These are phyloP conservation scores for Thymus mandschuricus DNA, from an alignment of 257 asterid genomes.

Conservation along the genomic window DNA sequence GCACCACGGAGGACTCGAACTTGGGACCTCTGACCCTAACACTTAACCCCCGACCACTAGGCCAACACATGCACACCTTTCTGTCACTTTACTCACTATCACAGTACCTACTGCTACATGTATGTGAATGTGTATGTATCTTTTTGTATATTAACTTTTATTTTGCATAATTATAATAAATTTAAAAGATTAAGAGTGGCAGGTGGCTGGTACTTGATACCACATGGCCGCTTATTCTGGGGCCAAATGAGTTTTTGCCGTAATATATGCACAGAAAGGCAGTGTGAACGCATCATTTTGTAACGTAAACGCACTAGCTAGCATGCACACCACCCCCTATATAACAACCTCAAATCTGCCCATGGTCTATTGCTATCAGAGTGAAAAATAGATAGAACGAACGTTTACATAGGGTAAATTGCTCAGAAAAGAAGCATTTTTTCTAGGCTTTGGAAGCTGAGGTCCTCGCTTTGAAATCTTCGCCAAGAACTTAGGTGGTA, in stretches of 20 bases:
- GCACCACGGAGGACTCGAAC: too few species aligned
- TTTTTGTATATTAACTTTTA: neutral
- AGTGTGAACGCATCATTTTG: conserved; percentile 21
- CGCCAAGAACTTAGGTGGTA: conserved; percentile 17
- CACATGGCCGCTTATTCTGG: conserved; percentile 28
- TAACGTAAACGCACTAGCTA: conserved; percentile 34
- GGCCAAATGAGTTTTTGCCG: conserved; percentile 15
- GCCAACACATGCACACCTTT: neutral
- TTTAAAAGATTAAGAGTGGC: conserved; percentile 18
- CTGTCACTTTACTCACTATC: conserved; percentile 15
- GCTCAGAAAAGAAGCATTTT: conserved; percentile 14
- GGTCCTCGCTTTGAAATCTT: conserved; percentile 16
- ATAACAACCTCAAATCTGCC: conserved; percentile 10
- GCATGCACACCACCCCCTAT: conserved; percentile 32
- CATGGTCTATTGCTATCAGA: conserved; percentile 11
- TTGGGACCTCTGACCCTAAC: too few species aligned
- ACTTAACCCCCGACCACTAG: too few species aligned
- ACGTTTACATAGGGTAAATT: conserved; percentile 12
- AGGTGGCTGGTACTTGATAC: conserved; percentile 23
- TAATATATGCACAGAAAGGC: conserved; percentile 13
- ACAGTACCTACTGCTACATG: neutral
- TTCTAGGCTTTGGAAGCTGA: conserved; percentile 22
- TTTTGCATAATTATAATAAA: conserved; percentile 4
- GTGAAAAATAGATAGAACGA: neutral
- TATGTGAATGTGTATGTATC: neutral